Evolutionary conservation across 768 basidiomycete genomes (phyloP).

Genomic region (Tylopilus felleus): DNA sequence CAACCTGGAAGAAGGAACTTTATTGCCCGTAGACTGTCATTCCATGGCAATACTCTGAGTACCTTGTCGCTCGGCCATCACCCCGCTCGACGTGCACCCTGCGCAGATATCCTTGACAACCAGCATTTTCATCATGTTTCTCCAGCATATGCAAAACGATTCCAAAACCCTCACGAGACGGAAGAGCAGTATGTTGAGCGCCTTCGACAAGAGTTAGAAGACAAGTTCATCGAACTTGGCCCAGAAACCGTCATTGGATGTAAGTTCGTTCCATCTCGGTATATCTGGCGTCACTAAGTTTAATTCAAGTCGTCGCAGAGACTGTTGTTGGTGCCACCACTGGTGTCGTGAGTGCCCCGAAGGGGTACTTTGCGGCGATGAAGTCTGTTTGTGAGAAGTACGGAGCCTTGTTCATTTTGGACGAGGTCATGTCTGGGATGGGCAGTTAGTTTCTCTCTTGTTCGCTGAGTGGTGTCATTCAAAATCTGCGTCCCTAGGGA

Average conservation of each 20-base stretch:
- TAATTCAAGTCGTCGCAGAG: slow-evolving; percentile 65
- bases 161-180: slow-evolving; percentile 63
- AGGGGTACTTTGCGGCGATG: slow-evolving; percentile 84
- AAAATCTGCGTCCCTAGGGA: slow-evolving; percentile 43
- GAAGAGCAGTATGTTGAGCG: slow-evolving; percentile 79
- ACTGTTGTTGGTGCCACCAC: slow-evolving; percentile 87
- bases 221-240: slow-evolving; percentile 80
- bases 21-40: slow-evolving; percentile 75
- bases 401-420: slow-evolving; percentile 72
- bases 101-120: slow-evolving; percentile 59
- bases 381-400: slow-evolving; percentile 78
- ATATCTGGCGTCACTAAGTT: not conserved
- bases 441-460: slow-evolving; percentile 55
- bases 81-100: slow-evolving; percentile 64
- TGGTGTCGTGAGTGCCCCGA: slow-evolving; percentile 71
- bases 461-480: not conserved
- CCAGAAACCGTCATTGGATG: slow-evolving; percentile 81
- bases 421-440: slow-evolving; percentile 94
- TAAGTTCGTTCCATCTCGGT: slow-evolving; percentile 33
- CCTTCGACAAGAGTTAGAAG: slow-evolving; percentile 75
- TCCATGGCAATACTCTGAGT: slow-evolving; percentile 79
- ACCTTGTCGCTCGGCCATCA: slow-evolving; percentile 69
- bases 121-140: slow-evolving; percentile 80
- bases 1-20: slow-evolving; percentile 73
- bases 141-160: slow-evolving; percentile 83